phyloP scores from a whole-genome alignment of 169 alveolate genomes.

The Amoebophrya sp. region DNA sequence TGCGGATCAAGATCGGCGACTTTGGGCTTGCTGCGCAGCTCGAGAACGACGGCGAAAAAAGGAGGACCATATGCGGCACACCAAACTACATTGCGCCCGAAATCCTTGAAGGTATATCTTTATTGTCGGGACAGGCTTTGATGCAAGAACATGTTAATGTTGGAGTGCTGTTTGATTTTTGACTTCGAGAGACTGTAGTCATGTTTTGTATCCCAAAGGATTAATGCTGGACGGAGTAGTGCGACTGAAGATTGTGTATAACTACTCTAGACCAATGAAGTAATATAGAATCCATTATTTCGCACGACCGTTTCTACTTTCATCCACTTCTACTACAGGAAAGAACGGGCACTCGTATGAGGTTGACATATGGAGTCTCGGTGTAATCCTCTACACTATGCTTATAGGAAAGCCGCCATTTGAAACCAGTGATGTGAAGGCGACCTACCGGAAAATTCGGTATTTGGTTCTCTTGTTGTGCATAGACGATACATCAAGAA shows the following conservation, averaged over 20 bases:
- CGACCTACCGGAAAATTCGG: constrained; percentile 68
- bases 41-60: constrained; percentile 68
- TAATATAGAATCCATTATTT: too few species aligned
- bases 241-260: too few species aligned
- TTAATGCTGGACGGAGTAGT: too few species aligned
- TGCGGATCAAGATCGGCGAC: constrained; percentile 74
- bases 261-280: too few species aligned
- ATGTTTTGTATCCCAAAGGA: too few species aligned
- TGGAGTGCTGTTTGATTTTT: too few species aligned
- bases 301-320: too few species aligned
- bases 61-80: constrained; percentile 74
- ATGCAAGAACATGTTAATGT: not conserved
- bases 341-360: constrained; percentile 60
- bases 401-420: constrained; percentile 71
- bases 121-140: too few species aligned
- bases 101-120: constrained; percentile 56
- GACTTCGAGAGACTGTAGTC: too few species aligned
- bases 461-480: constrained; percentile 23
- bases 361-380: constrained; percentile 69
- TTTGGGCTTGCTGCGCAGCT: constrained; percentile 74
- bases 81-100: constrained; percentile 78
- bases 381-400: constrained; percentile 71
- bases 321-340: not conserved
- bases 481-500: too few species aligned
- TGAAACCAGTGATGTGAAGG: constrained; percentile 69